phyloP scores from a whole-genome alignment of 257 asterid genomes.

The Solanum ahanhuiri region DNA sequence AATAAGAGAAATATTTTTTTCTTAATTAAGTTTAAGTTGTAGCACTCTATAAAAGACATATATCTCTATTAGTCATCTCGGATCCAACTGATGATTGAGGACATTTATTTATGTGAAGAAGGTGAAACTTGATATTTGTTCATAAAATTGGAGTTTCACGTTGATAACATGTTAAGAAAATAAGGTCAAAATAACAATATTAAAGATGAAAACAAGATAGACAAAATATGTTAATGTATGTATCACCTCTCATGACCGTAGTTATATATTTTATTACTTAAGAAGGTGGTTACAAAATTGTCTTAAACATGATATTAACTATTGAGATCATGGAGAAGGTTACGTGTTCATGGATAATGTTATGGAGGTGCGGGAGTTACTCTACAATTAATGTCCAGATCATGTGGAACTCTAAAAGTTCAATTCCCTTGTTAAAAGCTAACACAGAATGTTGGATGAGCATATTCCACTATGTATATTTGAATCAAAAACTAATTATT shows the following conservation, averaged over 20 bases:
- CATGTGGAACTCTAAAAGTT: neutral
- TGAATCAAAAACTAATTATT: constrained; percentile 15
- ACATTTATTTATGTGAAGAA: neutral
- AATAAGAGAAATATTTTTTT: neutral
- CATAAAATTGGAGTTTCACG: neutral
- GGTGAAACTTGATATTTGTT: neutral
- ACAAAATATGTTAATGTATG: neutral
- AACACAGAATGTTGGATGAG: neutral
- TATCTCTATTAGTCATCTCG: neutral
- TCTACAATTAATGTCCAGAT: neutral
- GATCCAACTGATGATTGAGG: neutral
- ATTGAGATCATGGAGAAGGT: neutral
- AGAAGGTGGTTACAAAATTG: neutral
- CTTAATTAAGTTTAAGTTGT: neutral
- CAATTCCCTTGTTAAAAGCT: neutral
- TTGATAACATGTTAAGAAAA: neutral
- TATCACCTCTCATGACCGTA: neutral
- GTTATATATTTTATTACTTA: neutral
- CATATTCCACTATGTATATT: neutral
- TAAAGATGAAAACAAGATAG: neutral
- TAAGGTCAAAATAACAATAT: neutral
- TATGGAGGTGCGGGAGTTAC: neutral
- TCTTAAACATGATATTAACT: neutral
- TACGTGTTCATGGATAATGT: neutral
- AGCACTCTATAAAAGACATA: neutral